Conservation (phyloP, 2,329 filamentous ascomycete species). For the Cordyceps farinosa region DNA sequence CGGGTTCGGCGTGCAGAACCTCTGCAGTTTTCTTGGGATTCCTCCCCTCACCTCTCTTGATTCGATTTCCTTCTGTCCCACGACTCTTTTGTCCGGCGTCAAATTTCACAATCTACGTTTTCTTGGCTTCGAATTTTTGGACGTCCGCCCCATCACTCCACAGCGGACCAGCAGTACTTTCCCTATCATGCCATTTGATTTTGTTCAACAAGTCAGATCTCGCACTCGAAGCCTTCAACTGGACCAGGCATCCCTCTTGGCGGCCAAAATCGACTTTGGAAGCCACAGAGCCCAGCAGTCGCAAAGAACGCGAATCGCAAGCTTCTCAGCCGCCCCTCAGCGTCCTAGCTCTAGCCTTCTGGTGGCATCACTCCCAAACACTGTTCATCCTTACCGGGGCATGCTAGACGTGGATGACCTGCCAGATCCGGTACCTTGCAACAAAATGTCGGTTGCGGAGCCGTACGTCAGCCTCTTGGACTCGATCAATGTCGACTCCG, state of each 20-base stretch:
- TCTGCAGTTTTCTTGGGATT: not conserved
- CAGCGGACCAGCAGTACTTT: conserved; percentile 22
- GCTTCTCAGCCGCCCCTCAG: conserved; percentile 25
- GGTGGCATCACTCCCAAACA: conserved; percentile 20
- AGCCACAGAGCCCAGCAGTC: conserved; percentile 18
- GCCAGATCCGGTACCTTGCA: conserved; percentile 42
- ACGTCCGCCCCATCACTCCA: conserved; percentile 24
- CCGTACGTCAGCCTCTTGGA: conserved; percentile 34
- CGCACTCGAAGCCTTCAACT: conserved; percentile 50
- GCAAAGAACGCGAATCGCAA: conserved; percentile 34
- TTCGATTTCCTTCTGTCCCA: not conserved
- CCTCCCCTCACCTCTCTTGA: not conserved
- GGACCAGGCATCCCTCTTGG: conserved; percentile 31
- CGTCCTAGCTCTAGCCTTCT: conserved; percentile 14
- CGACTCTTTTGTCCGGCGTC: conserved; percentile 26
- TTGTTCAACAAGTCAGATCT: conserved; percentile 41
- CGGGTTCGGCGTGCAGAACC: not conserved
- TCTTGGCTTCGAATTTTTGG: conserved; percentile 41
- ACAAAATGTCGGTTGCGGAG: conserved; percentile 46
- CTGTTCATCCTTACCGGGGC: conserved; percentile 42
- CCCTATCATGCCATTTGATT: conserved; percentile 39
- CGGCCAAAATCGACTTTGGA: conserved; percentile 20
- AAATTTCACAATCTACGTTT: conserved; percentile 43
- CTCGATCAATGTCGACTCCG: conserved; percentile 21
- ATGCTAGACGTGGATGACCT: conserved; percentile 52